Base-by-base conservation (phyloP, 1,284 basidiomycete genomes). In the Tranzscheliella williamsii region DNA sequence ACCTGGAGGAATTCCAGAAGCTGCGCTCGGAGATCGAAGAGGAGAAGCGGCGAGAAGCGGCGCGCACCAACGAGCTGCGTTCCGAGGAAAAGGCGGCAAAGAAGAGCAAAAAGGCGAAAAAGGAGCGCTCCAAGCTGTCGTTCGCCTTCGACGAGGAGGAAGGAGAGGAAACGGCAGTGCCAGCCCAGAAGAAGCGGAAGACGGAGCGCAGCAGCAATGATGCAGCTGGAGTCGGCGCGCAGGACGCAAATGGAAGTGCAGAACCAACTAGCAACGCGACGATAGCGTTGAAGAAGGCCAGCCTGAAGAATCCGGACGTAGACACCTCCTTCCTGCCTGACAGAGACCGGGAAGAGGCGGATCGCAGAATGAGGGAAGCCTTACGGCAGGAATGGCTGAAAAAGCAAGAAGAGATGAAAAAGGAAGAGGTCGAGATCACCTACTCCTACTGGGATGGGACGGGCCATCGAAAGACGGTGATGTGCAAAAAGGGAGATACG, bases 361-460 rank as follows among this genome's bases (percentile, higher is more conserved):
- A 99, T 75, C 85, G 91, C 6, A 83, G 84, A 37, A 87, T 92
- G 76, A 83, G 95, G 24, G 94, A 98, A 77, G 84, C 88, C 46
- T 82, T 99, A 27, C 83, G 94, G 4, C 84, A 91, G 62, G 86
- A 95, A 75, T 99, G 93, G 91, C 81, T 97, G 24, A 82, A 81
- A 51, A 87, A 86, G 75, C 94, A 99, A 73, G 91, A 93, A 62
- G 83, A 86, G 30, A 84, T 89, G 70, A 96, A 95, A 80, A 81
- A 84, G 32, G 92, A 94, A 69, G 87, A 90, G 21, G 88, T 96
- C 46, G 90, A 94, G 76, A 84, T 96, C 63, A 87, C 87, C 0
- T 99, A 97, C 76, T 95, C 91, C 0, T 98, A 88, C 79, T 99
- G 95, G 95, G 94, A 99, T 75, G 94, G 94, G 4, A 92, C 88